Evolutionary conservation across 2,329 filamentous ascomycete genomes (phyloP).

Genomic region (Penicillium sumatraense): DNA sequence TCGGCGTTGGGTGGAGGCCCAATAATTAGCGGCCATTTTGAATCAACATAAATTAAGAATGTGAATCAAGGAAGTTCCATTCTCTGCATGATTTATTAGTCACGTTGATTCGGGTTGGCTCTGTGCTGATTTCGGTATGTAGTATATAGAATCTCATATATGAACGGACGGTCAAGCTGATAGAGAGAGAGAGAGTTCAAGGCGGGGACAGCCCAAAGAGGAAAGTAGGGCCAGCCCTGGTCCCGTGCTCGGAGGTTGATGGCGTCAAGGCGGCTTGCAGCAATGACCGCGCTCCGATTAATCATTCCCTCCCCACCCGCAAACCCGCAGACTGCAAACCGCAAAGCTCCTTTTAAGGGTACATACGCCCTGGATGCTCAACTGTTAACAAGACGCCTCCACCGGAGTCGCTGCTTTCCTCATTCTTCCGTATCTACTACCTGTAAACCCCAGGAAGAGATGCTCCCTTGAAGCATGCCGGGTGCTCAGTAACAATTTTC

Average conservation of each 20-base stretch:
- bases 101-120: too few relatives aligned
- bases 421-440: constrained; percentile 19
- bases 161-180: background rate
- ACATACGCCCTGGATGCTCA: background rate
- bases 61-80: background rate
- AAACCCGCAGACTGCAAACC: too few relatives aligned
- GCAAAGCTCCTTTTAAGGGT: constrained; percentile 21
- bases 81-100: background rate
- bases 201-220: constrained; percentile 26
- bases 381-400: background rate
- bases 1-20: constrained; percentile 88
- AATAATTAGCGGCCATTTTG: constrained; percentile 91
- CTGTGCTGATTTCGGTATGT: too few relatives aligned
- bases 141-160: background rate
- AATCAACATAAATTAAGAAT: background rate
- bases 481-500: constrained; percentile 52
- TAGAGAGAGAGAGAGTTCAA: too few relatives aligned
- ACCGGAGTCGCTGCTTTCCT: constrained; percentile 12
- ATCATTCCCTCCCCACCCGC: constrained; percentile 30
- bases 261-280: constrained; percentile 35
- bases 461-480: constrained; percentile 45
- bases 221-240: constrained; percentile 37
- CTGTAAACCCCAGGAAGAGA: constrained; percentile 4
- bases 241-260: constrained; percentile 33
- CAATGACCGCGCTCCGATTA: constrained; percentile 41